These are phyloP conservation scores for Penicillium cinerascens DNA, from an alignment of 495 filamentous ascomycete species.

Conservation along the genomic window DNA sequence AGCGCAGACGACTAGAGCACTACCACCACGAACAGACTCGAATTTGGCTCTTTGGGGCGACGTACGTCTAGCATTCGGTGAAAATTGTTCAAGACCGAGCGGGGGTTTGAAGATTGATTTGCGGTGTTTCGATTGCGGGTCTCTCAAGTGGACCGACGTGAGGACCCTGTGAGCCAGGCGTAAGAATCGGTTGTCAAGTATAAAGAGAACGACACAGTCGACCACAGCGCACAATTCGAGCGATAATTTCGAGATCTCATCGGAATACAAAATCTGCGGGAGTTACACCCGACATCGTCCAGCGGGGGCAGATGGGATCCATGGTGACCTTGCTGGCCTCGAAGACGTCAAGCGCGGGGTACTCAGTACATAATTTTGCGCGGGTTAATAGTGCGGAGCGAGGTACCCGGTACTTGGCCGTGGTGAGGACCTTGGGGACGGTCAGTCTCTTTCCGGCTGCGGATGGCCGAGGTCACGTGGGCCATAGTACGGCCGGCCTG, in stretches of 20 bases:
- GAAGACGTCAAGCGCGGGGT: conserved; percentile 21
- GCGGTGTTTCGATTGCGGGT: conserved; percentile 5
- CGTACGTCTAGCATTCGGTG: conserved; percentile 5
- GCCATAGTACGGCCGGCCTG: neutral
- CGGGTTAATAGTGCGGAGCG: neutral
- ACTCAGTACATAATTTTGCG: conserved; percentile 11
- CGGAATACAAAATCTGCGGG: conserved; percentile 21
- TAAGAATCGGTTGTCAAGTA: neutral
- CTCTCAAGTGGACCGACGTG: neutral
- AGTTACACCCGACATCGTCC: conserved; percentile 10
- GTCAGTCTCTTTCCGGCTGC: conserved; percentile 20
- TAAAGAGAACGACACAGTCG: neutral
- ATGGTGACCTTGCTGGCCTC: conserved; percentile 29
- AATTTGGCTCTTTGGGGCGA: conserved; percentile 4
- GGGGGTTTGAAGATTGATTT: neutral
- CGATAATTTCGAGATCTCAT: neutral
- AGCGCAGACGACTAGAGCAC: conserved; percentile 1
- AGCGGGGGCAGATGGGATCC: conserved; percentile 18
- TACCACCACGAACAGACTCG: neutral
- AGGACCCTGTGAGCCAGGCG: conserved; percentile 12
- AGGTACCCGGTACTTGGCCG: conserved; percentile 19
- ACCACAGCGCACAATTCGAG: neutral
- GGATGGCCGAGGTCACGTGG: conserved; percentile 20
- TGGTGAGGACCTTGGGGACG: conserved; percentile 41
- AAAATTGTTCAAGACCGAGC: neutral